Conservation (phyloP, 169 alveolate species). For the Ichthyophthirius multifiliis region DNA sequence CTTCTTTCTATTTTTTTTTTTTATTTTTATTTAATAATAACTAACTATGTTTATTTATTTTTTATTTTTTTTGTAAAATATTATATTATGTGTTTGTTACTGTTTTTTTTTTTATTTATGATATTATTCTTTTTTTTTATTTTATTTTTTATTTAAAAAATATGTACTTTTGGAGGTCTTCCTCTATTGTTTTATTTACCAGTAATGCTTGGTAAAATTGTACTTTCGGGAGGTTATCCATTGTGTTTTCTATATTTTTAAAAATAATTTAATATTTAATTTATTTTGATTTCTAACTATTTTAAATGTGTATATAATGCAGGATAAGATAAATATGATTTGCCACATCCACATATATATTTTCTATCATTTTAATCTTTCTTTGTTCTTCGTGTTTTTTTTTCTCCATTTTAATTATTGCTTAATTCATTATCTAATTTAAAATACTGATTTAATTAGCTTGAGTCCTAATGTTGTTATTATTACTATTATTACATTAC, state of each 20-base stretch:
- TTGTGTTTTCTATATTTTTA: slow-evolving; percentile 25
- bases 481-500: no score
- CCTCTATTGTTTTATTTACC: slow-evolving; percentile 21
- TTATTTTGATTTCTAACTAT: slow-evolving; percentile 4
- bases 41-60: neutral
- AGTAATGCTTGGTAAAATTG: slow-evolving; percentile 12
- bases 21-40: no score
- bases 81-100: no score
- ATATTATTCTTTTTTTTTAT: neutral
- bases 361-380: slow-evolving; percentile 73
- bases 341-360: slow-evolving; percentile 85
- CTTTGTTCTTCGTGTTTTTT: slow-evolving; percentile 60
- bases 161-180: slow-evolving; percentile 23
- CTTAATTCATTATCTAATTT: no score
- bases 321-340: slow-evolving; percentile 81
- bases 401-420: no score
- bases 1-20: neutral
- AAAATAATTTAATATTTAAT: neutral
- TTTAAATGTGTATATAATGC: slow-evolving; percentile 85
- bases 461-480: no score
- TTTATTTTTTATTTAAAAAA: neutral
- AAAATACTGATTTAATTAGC: no score
- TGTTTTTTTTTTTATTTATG: no score
- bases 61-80: no score
- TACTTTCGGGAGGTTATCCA: slow-evolving; percentile 28